Evolutionary conservation across 1,284 basidiomycete species (phyloP).

Genomic region (Neolentinus lepideus): DNA sequence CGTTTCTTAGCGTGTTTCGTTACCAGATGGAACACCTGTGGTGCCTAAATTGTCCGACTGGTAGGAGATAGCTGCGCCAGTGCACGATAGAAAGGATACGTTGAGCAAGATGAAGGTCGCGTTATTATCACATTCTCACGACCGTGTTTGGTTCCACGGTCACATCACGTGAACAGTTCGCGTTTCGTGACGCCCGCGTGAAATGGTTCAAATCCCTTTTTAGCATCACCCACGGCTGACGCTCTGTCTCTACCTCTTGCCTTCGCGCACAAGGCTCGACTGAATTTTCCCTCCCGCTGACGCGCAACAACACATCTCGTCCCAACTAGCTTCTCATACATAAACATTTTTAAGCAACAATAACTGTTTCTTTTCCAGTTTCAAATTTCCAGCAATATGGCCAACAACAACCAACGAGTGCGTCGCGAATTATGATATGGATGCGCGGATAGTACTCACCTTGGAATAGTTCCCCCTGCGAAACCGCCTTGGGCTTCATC

Average conservation of each 20-base stretch:
- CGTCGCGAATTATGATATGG: neutral
- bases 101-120: too few relatives aligned
- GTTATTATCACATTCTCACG: neutral
- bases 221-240: neutral
- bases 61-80: too few relatives aligned
- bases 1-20: too few relatives aligned
- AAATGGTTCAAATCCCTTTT: neutral
- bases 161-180: neutral
- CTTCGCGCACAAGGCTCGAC: neutral
- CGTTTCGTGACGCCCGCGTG: neutral
- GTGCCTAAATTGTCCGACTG: too few relatives aligned
- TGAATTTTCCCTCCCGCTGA: neutral
- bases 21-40: too few relatives aligned
- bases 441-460: neutral
- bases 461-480: constrained; percentile 29
- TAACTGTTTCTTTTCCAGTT: constrained; percentile 1
- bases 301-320: neutral
- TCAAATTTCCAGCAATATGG: neutral
- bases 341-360: constrained; percentile 4
- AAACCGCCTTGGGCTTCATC: constrained; percentile 34
- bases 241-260: neutral
- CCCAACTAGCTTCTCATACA: constrained; percentile 3
- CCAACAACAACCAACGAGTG: neutral
- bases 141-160: neutral
- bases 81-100: too few relatives aligned